Evolutionary conservation across 2,329 filamentous ascomycete species (phyloP).

Genomic region (Talaromyces pinophilus): DNA sequence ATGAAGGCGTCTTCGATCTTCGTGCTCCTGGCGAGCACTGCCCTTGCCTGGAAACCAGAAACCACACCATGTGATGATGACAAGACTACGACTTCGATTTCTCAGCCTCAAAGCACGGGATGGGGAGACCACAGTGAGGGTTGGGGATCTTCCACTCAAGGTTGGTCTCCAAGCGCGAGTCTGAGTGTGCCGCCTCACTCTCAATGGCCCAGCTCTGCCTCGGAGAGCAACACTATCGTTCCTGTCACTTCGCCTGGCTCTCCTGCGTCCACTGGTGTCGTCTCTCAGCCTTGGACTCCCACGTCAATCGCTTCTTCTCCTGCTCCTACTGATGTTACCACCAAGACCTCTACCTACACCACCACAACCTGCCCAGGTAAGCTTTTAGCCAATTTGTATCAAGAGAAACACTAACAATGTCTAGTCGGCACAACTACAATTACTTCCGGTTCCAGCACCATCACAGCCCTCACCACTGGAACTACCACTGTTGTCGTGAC

Average conservation of each 20-base stretch:
- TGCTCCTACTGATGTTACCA: background rate
- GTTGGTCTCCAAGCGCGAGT: background rate
- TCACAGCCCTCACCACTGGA: slow-evolving; percentile 21
- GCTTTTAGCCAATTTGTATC: background rate
- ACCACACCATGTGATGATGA: slow-evolving; percentile 15
- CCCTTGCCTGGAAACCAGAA: slow-evolving; percentile 13
- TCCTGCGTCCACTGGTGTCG: background rate
- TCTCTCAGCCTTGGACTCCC: background rate
- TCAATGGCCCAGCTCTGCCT: background rate
- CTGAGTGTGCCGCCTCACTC: slow-evolving; percentile 1
- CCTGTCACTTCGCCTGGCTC: slow-evolving; percentile 6
- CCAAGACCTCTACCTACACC: slow-evolving; percentile 18
- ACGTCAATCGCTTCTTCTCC: slow-evolving; percentile 2
- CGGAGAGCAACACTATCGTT: slow-evolving; percentile 17
- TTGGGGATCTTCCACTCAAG: background rate
- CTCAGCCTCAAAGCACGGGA: slow-evolving; percentile 2
- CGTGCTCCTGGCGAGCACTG: slow-evolving; percentile 23
- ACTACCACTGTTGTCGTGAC: slow-evolving; percentile 17
- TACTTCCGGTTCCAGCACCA: slow-evolving; percentile 19
- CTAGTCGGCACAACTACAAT: slow-evolving; percentile 17
- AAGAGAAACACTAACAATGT: background rate
- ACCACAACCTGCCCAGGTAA: slow-evolving; percentile 23
- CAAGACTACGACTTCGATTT: background rate
- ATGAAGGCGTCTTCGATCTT: slow-evolving; percentile 21
- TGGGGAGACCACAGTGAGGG: background rate